Base-by-base conservation (phyloP, 805 yeast species). In the Kodamaea restingae region DNA sequence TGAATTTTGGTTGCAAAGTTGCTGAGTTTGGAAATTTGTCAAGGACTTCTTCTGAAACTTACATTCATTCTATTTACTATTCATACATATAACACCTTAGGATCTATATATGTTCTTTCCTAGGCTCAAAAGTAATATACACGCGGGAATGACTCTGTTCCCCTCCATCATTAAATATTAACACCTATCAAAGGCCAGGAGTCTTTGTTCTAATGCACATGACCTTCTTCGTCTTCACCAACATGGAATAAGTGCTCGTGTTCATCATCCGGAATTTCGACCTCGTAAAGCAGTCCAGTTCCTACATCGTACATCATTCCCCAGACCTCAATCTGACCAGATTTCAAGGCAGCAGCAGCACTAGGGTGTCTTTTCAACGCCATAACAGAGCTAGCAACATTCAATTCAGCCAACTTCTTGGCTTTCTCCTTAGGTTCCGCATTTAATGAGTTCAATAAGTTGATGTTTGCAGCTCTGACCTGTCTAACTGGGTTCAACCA, bases 251-350 rank as follows among this genome's bases (percentile, higher is more conserved):
- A 60, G 46, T 69, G 73, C 41, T 63, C 67, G 40, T 61, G 64
- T 49, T 67, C 73, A 50, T 69, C 74, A 36, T 52, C 55, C 25
- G 73, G 50, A 17, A 64, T 54, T 38, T 63, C 66, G 11, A 64
- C 58, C 44, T 63, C 67, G 10, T 48, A 50, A 27, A 88, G 65
- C 21, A 71, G 68, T 17, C 96, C 97, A 11, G 84, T 74, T 25
- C 75, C 80, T 17, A 88, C 95, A 55, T 88, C 88, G 65, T 88
- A 90, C 36, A 90, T 74, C 53, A 88, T 61, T 0, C 96, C 96
- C 72, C 85, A 80, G 31, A 90, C 81, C 56, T 84, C 83, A 26
- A 90, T 70, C 10, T 80, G 76, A 8, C 82, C 78, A 42, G 66
- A 70, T 34, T 71, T 69, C 39, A 80, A 60, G 17, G 93, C 95